Percentiles rank a stretch among this genome's conserved stretches.
Evolutionary conservation across 176 grass and related monocot genomes (phyloP).

Genomic region (Thalia dealbata): DNA sequence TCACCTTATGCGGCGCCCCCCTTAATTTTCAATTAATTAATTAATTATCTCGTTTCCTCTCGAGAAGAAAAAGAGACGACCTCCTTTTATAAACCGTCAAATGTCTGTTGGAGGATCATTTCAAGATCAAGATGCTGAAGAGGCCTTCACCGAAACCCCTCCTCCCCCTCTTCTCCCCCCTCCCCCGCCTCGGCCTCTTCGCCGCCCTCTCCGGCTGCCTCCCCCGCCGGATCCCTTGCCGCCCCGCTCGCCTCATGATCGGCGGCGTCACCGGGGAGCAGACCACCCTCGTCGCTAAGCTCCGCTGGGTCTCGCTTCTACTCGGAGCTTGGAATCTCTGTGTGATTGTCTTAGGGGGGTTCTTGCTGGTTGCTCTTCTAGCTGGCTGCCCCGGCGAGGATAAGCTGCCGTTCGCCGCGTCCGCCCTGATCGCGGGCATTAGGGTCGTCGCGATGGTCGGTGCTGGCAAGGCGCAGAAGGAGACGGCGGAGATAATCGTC

Average conservation of each 20-base stretch:
- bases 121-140: slow-evolving; percentile 23
- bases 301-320: slow-evolving; percentile 60
- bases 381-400: slow-evolving; percentile 27
- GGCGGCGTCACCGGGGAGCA: slow-evolving; percentile 6
- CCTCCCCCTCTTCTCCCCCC: slow-evolving; percentile 22
- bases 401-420: slow-evolving; percentile 35
- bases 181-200: slow-evolving; percentile 35
- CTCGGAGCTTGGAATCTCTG: slow-evolving; percentile 51
- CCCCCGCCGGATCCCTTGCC: slow-evolving; percentile 12
- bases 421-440: slow-evolving; percentile 36
- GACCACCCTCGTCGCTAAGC: slow-evolving; percentile 31
- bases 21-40: neutral
- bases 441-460: slow-evolving; percentile 71
- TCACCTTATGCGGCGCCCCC: too few relatives aligned
- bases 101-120: too few relatives aligned
- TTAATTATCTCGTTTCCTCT: neutral
- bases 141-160: slow-evolving; percentile 30
- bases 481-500: slow-evolving; percentile 72
- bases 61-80: neutral
- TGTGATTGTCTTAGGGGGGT: slow-evolving; percentile 51
- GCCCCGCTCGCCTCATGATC: slow-evolving; percentile 24
- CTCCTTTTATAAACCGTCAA: too few relatives aligned
- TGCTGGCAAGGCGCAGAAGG: slow-evolving; percentile 69
- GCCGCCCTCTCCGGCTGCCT: slow-evolving; percentile 27
- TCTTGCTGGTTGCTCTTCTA: slow-evolving; percentile 41